Evolutionary conservation across 2,329 filamentous ascomycete genomes (phyloP), one percentile per base, ranked within the genome.

Genomic region (Colletotrichum cuscutae): DNA sequence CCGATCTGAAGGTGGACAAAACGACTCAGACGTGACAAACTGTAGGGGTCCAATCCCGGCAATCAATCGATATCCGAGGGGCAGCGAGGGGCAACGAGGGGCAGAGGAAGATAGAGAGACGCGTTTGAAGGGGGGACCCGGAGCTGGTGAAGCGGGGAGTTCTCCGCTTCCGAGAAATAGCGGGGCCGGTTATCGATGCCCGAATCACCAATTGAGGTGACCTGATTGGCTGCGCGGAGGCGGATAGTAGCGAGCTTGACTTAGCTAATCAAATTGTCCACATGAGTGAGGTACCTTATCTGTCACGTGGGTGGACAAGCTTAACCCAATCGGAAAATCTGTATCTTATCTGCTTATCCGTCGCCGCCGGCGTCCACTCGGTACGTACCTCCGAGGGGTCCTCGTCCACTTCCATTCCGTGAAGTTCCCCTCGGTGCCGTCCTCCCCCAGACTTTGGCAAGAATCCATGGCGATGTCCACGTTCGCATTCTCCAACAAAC

Each of bases 281-380:
- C 60, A 7, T 19, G 13, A 19, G 15, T n/a, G 19, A 12, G 1
- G 28, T 11, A 8, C 19, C 8, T 26, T 42, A 19, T 19, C 37
- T 3, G 30, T 69, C 66, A 69, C 60, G 66, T 64, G 59, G 60
- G 60, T 69, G 66, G 66, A 69, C 66, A 69, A 65, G 53, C 66
- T 65, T 64, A 12, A n/a, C 66, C 52, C 5, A 28, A 65, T 64
- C 12, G 11, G 24, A 15, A 12, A 53, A 22, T 30, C 24, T 12
- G 5, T 28, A 37, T 63, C 53, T 64, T 68, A 68, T 68, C 65
- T 13, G 35, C 60, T 63, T 32, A 35, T 52, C 28, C 30, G 9
- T 19, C 42, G 52, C 54, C 59, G 35, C 35, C 37, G 37, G 15
- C 37, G 37, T 42, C 37, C 37, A 42, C 37, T 42, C 15, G 46